Conservation (phyloP, 495 filamentous ascomycete species). For the Talaromyces thailandensis region DNA sequence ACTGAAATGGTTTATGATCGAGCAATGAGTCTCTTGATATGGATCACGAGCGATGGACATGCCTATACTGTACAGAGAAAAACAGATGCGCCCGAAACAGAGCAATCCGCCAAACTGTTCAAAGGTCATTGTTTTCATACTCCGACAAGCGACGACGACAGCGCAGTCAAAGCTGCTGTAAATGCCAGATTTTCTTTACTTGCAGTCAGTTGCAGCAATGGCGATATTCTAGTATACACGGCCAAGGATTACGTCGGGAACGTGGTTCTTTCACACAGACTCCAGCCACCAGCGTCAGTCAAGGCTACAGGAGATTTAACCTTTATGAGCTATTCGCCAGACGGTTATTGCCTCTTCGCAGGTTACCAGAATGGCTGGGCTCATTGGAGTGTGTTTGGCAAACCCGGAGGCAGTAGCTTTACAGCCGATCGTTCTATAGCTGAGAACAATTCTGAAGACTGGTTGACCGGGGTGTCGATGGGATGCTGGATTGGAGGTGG, state of each 20-base stretch:
- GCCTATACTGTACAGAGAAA: slow-evolving; percentile 86
- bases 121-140: slow-evolving; percentile 84
- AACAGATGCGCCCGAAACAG: slow-evolving; percentile 20
- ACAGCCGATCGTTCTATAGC: slow-evolving; percentile 54
- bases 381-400: slow-evolving; percentile 95
- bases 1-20: slow-evolving; percentile 89
- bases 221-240: slow-evolving; percentile 75
- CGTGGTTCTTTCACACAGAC: slow-evolving; percentile 78
- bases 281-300: slow-evolving; percentile 55
- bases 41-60: slow-evolving; percentile 84
- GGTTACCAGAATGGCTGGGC: slow-evolving; percentile 92
- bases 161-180: slow-evolving; percentile 67
- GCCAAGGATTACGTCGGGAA: slow-evolving; percentile 90
- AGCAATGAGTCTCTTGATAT: slow-evolving; percentile 92
- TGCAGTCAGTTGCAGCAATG: slow-evolving; percentile 75
- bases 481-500: slow-evolving; percentile 83
- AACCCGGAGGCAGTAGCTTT: slow-evolving; percentile 76
- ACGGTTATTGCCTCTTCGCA: slow-evolving; percentile 93
- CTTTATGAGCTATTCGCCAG: slow-evolving; percentile 80
- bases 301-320: slow-evolving; percentile 58
- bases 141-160: slow-evolving; percentile 47
- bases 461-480: slow-evolving; percentile 65
- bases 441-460: slow-evolving; percentile 60
- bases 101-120: slow-evolving; percentile 58
- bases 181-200: slow-evolving; percentile 93